These are phyloP conservation scores for Gentiana macrophylla DNA, from an alignment of 257 asterid species.

Conservation along the genomic window DNA sequence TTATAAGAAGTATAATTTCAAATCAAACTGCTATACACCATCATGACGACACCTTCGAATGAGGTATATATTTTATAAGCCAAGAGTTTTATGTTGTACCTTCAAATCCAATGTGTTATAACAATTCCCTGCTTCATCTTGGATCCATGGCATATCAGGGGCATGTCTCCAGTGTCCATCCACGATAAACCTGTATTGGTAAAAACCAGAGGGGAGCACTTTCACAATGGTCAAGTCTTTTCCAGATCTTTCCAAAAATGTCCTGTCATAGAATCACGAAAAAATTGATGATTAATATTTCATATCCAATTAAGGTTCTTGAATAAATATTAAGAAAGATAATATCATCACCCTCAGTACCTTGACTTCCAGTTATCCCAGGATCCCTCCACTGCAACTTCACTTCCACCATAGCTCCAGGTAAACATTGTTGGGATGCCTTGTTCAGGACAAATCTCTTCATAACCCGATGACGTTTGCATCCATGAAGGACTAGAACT, in stretches of 20 bases:
- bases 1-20: background rate
- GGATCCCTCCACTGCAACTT: conserved; percentile 88
- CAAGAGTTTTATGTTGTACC: conserved; percentile 27
- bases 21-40: background rate
- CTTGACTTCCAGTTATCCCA: conserved; percentile 98
- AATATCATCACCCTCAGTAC: conserved; percentile 17
- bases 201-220: conserved; percentile 92
- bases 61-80: conserved; percentile 1
- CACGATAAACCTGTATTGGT: conserved; percentile 77
- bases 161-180: conserved; percentile 91
- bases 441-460: conserved; percentile 54
- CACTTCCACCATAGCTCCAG: conserved; percentile 82
- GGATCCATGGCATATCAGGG: conserved; percentile 70
- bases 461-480: conserved; percentile 58
- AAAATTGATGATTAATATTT: conserved; percentile 12
- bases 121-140: conserved; percentile 78
- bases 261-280: conserved; percentile 36
- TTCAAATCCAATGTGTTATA: conserved; percentile 81
- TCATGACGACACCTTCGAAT: background rate
- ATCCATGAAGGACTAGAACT: conserved; percentile 86
- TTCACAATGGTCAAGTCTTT: conserved; percentile 97
- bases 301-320: background rate
- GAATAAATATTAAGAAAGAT: conserved; percentile 3
- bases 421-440: conserved; percentile 91
- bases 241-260: conserved; percentile 81